Base-by-base conservation (phyloP, 2,329 filamentous ascomycete genomes). In the Pyrenophora graminea region DNA sequence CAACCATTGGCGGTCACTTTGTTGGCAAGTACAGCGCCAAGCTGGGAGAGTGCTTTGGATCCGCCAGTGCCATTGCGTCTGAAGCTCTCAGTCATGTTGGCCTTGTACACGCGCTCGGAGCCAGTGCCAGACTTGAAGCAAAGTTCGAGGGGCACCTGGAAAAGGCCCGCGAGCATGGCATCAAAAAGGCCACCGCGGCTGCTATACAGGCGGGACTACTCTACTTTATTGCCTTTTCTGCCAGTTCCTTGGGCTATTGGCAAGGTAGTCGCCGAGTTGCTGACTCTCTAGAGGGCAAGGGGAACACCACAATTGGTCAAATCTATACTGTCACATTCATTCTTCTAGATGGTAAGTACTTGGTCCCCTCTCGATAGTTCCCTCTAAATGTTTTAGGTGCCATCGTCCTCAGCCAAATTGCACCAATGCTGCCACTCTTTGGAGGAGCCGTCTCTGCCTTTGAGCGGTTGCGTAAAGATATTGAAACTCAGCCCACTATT, bases 181-280 rank as follows among this genome's bases (percentile, higher is more conserved):
- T 84, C 52, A 82, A 82, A 55, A 88, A 87, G 64, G 80, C 82
- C 0, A 69, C 79, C 1, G 77, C 80, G 1, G 77, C 81, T 21
- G 86, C 81, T 3, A 68, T 82, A 0, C 84, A 87, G 62, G 78
- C 83, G 6, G 85, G 85, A 8, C 68, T 82, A 13, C 72, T 88
- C 6, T 89, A 87, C 65, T 88, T 89, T 56, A 82, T 89, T 56
- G 83, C 85, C 3, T 88, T 86, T 57, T 80, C 83, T 2, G 84
- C 84, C 6, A 88, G 88, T 64, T 84, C 83, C 1, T 74, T 89
- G 12, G 84, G 85, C 0, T 88, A 87, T 63, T 89, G 85, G 84
- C 81, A 87, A 66, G 86, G 85, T 40, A 85, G 82, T 55, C 77
- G 74, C 31, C 79, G 79, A 44, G 79, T 85, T 36, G 79, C 78